Conservation (phyloP, 2,329 filamentous ascomycete genomes). For the Fusarium burgessii region DNA sequence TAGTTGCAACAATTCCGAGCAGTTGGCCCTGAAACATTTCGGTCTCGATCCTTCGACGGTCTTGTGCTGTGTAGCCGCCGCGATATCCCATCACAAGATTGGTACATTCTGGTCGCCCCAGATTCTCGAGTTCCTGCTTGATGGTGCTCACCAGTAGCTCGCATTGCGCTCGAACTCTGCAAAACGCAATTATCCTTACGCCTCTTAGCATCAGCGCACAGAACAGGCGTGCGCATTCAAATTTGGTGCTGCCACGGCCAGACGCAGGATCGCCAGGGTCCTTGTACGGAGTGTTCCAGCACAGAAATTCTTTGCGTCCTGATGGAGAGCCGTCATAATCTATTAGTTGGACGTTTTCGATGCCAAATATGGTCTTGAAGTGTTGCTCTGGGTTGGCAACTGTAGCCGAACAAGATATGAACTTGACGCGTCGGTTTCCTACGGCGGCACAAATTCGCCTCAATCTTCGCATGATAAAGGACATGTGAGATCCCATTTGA, state of each 20-base stretch:
- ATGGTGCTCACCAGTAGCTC: slow-evolving; percentile 86
- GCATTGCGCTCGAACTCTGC: slow-evolving; percentile 86
- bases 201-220: slow-evolving; percentile 90
- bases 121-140: slow-evolving; percentile 77
- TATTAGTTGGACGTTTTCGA: slow-evolving; percentile 82
- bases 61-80: slow-evolving; percentile 93
- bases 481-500: slow-evolving; percentile 91
- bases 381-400: slow-evolving; percentile 93
- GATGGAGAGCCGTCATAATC: slow-evolving; percentile 95
- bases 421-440: slow-evolving; percentile 86
- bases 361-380: slow-evolving; percentile 93
- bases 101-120: slow-evolving; percentile 81
- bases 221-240: slow-evolving; percentile 90
- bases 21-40: slow-evolving; percentile 98
- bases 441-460: slow-evolving; percentile 89
- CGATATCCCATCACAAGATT: slow-evolving; percentile 93
- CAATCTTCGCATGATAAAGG: slow-evolving; percentile 92
- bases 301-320: slow-evolving; percentile 90
- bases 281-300: slow-evolving; percentile 97
- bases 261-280: slow-evolving; percentile 89
- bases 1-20: slow-evolving; percentile 93
- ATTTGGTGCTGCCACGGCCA: slow-evolving; percentile 83
- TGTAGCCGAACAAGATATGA: slow-evolving; percentile 96
- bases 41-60: slow-evolving; percentile 86
- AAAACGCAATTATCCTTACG: slow-evolving; percentile 93